Evolutionary conservation across 495 filamentous ascomycete genomes (phyloP).

Genomic region (Talaromyces wortmannii): DNA sequence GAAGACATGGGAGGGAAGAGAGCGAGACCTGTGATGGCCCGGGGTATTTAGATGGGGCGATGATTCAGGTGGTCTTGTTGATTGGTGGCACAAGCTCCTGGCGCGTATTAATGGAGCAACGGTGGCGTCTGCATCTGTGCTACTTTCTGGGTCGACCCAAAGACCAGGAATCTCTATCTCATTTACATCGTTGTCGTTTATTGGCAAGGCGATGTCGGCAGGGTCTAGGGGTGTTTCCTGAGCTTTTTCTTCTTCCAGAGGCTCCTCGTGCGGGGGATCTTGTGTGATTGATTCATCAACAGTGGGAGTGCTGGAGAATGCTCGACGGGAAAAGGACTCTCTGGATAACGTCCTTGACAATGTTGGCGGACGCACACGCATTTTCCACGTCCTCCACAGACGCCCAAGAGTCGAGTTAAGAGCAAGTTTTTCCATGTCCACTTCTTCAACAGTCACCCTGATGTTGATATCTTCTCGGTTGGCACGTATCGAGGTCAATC

Average conservation of each 20-base stretch:
- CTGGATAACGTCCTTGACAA: slow-evolving; percentile 31
- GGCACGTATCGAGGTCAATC: slow-evolving; percentile 23
- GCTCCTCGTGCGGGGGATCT: neutral
- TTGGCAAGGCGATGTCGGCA: slow-evolving; percentile 54
- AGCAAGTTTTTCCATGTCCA: slow-evolving; percentile 89
- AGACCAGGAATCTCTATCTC: slow-evolving; percentile 70
- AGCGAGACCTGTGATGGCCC: no score
- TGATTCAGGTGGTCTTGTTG: neutral
- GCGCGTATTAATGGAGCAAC: slow-evolving; percentile 47
- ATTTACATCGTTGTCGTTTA: slow-evolving; percentile 59
- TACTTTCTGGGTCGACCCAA: slow-evolving; percentile 48
- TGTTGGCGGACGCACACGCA: slow-evolving; percentile 50
- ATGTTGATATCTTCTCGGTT: slow-evolving; percentile 11
- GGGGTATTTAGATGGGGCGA: no score
- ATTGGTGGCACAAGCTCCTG: slow-evolving; percentile 34
- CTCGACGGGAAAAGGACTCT: slow-evolving; percentile 37
- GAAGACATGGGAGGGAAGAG: no score
- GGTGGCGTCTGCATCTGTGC: slow-evolving; percentile 36
- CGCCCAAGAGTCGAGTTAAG: slow-evolving; percentile 80
- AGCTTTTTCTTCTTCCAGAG: neutral
- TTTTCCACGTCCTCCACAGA: slow-evolving; percentile 94
- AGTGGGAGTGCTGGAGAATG: slow-evolving; percentile 25
- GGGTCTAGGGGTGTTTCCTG: slow-evolving; percentile 30
- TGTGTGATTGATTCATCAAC: slow-evolving; percentile 22
- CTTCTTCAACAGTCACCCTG: slow-evolving; percentile 75